Percentiles rank a stretch among this genome's conserved stretches.
phyloP scores from a whole-genome alignment of 345 rosid species.

The Reutealis trisperma region DNA sequence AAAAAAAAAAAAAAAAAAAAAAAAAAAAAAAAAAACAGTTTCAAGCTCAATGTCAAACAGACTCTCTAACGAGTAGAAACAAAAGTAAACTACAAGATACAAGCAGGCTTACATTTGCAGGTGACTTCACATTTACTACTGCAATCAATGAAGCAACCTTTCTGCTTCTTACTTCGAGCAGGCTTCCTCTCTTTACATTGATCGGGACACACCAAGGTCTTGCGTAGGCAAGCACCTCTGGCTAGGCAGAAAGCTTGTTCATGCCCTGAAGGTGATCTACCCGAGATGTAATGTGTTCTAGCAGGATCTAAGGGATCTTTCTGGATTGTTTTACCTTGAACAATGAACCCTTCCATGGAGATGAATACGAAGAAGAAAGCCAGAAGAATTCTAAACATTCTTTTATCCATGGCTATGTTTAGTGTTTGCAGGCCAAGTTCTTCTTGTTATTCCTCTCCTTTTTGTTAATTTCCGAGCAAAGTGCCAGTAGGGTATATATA shows the following conservation, averaged over 20 bases:
- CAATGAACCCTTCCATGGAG: constrained; percentile 19
- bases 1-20: no score
- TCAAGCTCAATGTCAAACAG: no score
- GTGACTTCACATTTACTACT: constrained; percentile 85
- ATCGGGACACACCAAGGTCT: constrained; percentile 62
- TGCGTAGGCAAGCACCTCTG: constrained; percentile 48
- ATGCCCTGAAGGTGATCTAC: constrained; percentile 36
- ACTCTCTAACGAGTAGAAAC: no score
- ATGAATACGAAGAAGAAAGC: constrained; percentile 27
- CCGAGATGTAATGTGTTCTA: constrained; percentile 47
- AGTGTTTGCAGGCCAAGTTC: neutral
- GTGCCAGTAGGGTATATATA: constrained; percentile 17
- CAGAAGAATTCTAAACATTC: constrained; percentile 20
- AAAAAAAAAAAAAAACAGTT: no score
- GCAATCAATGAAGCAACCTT: constrained; percentile 72
- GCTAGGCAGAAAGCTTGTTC: constrained; percentile 61
- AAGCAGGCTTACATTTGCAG: constrained; percentile 61
- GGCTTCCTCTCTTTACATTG: constrained; percentile 78
- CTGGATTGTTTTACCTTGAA: constrained; percentile 25
- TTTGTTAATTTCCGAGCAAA: neutral
- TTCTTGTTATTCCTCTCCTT: neutral
- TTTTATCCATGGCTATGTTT: constrained; percentile 15
- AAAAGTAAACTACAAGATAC: neutral
- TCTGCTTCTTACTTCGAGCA: constrained; percentile 42
- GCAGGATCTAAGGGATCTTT: constrained; percentile 49